These are phyloP conservation scores for Parietaria judaica DNA, from an alignment of 306 rosid genomes.

Conservation along the genomic window DNA sequence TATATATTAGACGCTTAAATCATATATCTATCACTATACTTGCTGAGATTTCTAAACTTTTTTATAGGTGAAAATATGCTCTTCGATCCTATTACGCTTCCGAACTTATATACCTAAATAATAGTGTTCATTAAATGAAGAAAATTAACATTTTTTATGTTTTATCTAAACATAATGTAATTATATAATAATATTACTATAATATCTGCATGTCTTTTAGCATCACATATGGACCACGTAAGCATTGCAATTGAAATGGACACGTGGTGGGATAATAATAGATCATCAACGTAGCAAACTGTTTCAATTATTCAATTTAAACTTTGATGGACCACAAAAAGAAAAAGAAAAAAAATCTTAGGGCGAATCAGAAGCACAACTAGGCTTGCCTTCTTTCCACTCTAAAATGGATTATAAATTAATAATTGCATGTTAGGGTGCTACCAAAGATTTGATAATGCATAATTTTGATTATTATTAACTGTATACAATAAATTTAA, in stretches of 20 bases:
- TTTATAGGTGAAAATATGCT: no score
- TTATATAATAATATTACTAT: neutral
- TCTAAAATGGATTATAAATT: neutral
- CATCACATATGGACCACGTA: slow-evolving; percentile 25
- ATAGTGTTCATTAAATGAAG: no score
- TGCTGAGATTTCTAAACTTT: no score
- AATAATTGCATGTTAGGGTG: neutral
- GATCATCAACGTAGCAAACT: slow-evolving; percentile 40
- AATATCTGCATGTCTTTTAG: neutral
- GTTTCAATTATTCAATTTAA: slow-evolving; percentile 33
- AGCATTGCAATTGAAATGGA: slow-evolving; percentile 18
- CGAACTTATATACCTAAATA: no score
- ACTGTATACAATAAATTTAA: no score
- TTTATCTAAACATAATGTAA: no score
- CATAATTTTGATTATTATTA: neutral
- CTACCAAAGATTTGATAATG: slow-evolving; percentile 7
- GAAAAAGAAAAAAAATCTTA: slow-evolving; percentile 15
- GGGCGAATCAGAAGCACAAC: slow-evolving; percentile 34
- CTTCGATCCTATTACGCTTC: no score
- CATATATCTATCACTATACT: no score
- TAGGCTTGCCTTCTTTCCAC: slow-evolving; percentile 24
- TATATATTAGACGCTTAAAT: no score
- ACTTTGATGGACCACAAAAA: slow-evolving; percentile 25
- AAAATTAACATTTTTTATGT: no score
- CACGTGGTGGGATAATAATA: slow-evolving; percentile 25